Evolutionary conservation across 2,329 filamentous ascomycete species (phyloP).

Genomic region (Magnaporthiopsis incrustans): DNA sequence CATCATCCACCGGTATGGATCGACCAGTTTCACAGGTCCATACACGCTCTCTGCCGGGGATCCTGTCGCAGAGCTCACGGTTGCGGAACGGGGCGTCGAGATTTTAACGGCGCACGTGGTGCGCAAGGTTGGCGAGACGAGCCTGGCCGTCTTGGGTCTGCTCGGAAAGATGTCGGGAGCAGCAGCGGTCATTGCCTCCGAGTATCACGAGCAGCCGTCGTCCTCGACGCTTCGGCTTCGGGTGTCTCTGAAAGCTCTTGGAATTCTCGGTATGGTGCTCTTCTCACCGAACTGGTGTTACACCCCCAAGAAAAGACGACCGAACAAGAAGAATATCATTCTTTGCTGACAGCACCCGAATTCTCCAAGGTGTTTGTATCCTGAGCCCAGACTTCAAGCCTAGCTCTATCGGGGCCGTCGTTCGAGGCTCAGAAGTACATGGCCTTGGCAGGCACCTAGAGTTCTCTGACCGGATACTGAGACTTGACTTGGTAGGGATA

Average conservation of each 20-base stretch:
- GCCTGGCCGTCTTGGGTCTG: conserved; percentile 66
- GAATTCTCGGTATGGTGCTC: conserved; percentile 52
- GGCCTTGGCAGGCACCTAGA: background rate
- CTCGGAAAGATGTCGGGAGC: conserved; percentile 84
- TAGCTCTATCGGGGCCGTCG: background rate
- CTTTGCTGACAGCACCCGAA: background rate
- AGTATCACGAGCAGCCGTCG: conserved; percentile 43
- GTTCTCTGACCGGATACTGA: background rate
- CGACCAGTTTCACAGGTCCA: conserved; percentile 45
- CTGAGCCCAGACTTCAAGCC: background rate
- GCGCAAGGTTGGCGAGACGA: conserved; percentile 43
- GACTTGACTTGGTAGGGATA: background rate
- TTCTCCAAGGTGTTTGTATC: background rate
- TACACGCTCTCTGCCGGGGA: conserved; percentile 24
- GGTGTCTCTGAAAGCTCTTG: conserved; percentile 63
- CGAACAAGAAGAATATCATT: background rate
- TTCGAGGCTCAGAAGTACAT: background rate
- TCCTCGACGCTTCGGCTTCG: conserved; percentile 57
- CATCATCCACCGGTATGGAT: conserved; percentile 57
- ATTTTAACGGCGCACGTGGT: conserved; percentile 71
- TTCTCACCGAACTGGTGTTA: background rate
- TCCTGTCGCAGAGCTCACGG: conserved; percentile 51
- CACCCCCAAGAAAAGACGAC: too few relatives aligned
- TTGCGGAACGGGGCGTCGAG: conserved; percentile 65
- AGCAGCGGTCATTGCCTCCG: conserved; percentile 61